A percentile compares a stretch with the other conserved stretches of the same genome.
These are phyloP conservation scores for Plasmodium sp. DNA, from an alignment of 169 alveolate species.

Conservation along the genomic window DNA sequence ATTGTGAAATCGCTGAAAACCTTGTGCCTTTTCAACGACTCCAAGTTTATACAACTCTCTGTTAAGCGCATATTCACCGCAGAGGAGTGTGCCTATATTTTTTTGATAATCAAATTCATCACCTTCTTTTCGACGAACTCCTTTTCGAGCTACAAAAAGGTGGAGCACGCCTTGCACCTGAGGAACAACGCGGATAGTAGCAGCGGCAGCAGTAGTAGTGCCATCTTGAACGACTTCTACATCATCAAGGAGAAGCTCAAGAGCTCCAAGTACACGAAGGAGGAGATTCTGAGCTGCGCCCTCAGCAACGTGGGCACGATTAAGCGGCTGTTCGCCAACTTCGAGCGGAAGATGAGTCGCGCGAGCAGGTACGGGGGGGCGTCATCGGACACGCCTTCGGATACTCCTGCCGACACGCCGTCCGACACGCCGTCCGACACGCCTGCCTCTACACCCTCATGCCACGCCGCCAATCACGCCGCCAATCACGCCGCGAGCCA, in stretches of 20 bases:
- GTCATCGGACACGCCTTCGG: too few relatives aligned
- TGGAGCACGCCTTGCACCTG: constrained; percentile 35
- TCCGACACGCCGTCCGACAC: too few relatives aligned
- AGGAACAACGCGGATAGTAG: not conserved
- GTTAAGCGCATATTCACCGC: constrained; percentile 63
- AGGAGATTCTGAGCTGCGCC: constrained; percentile 60
- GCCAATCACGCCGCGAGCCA: not conserved
- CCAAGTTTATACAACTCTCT: constrained; percentile 49
- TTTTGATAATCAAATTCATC: constrained; percentile 31
- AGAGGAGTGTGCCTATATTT: constrained; percentile 53
- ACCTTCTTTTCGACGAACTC: constrained; percentile 54
- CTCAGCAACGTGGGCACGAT: constrained; percentile 21
- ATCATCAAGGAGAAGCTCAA: constrained; percentile 58
- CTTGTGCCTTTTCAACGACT: constrained; percentile 25
- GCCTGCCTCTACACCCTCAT: not conserved
- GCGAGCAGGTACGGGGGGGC: too few relatives aligned
- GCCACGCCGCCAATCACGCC: not conserved
- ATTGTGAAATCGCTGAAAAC: constrained; percentile 46
- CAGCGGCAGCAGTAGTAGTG: not conserved
- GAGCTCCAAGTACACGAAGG: constrained; percentile 64
- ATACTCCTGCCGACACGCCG: too few relatives aligned
- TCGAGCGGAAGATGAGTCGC: constrained; percentile 10
- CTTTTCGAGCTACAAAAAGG: constrained; percentile 54
- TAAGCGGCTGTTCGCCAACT: constrained; percentile 28
- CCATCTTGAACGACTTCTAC: constrained; percentile 42